Conservation (phyloP, 1,139 yeast species). For the Wickerhamomyces sp. region DNA sequence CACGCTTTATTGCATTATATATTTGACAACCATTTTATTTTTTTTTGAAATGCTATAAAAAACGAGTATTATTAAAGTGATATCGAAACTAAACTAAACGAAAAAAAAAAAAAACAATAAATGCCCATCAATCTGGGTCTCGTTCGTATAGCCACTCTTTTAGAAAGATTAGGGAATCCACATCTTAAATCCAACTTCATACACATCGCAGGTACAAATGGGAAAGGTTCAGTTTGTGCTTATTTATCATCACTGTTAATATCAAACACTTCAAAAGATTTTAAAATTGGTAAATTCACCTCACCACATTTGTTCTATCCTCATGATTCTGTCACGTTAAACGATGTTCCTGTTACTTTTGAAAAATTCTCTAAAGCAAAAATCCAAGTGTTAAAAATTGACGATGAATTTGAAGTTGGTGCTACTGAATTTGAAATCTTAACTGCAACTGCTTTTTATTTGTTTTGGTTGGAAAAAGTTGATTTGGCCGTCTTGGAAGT, state of each 20-base stretch:
- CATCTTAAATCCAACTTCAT: slow-evolving; percentile 57
- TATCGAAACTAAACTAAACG: too few relatives aligned
- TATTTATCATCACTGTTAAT: slow-evolving; percentile 62
- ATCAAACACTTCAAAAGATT: slow-evolving; percentile 31
- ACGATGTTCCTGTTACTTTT: slow-evolving; percentile 50
- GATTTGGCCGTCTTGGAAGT: slow-evolving; percentile 81
- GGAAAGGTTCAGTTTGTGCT: slow-evolving; percentile 88
- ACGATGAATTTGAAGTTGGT: slow-evolving; percentile 38
- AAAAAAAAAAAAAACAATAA: too few relatives aligned
- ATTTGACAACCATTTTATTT: too few relatives aligned
- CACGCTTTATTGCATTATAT: too few relatives aligned
- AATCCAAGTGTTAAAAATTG: slow-evolving; percentile 24
- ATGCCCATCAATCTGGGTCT: slow-evolving; percentile 64
- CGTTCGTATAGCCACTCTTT: slow-evolving; percentile 50
- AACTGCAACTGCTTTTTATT: slow-evolving; percentile 78
- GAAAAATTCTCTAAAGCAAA: slow-evolving; percentile 43
- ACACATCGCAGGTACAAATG: slow-evolving; percentile 93
- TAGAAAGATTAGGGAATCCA: slow-evolving; percentile 63
- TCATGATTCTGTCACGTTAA: slow-evolving; percentile 70
- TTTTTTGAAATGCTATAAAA: too few relatives aligned
- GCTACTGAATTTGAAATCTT: slow-evolving; percentile 86
- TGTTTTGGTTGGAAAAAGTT: slow-evolving; percentile 55
- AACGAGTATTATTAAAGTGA: too few relatives aligned
- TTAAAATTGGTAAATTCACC: slow-evolving; percentile 71
- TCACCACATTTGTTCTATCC: slow-evolving; percentile 77